A percentile compares a stretch with the other conserved stretches of the same genome.
Conservation (phyloP, 2,329 filamentous ascomycete species). For the Periconia sp. region DNA sequence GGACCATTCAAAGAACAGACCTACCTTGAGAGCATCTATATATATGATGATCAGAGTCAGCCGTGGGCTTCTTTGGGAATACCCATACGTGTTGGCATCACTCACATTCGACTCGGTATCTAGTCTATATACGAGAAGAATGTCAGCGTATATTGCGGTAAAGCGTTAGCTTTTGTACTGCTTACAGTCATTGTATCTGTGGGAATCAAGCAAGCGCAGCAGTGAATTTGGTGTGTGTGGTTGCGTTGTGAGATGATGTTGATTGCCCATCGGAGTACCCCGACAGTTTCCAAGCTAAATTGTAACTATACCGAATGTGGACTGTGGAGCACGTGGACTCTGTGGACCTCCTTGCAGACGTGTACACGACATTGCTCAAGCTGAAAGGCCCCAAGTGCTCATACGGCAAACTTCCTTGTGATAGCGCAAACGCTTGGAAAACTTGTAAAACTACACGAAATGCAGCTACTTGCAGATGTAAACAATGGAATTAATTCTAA, state of each 20-base stretch:
- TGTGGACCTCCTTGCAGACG: no score
- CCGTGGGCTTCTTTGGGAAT: neutral
- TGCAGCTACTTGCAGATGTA: neutral
- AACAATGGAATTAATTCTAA: neutral
- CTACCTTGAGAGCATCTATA: slow-evolving; percentile 66
- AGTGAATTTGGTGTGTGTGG: neutral
- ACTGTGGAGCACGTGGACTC: slow-evolving; percentile 10
- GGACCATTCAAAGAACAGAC: slow-evolving; percentile 17
- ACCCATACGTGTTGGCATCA: slow-evolving; percentile 1
- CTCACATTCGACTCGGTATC: slow-evolving; percentile 47
- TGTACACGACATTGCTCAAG: neutral
- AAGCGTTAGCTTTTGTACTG: neutral
- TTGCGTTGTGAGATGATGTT: neutral
- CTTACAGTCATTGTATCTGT: neutral
- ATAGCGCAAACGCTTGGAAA: no score
- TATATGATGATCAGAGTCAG: slow-evolving; percentile 48
- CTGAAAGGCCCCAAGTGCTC: no score
- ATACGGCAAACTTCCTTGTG: slow-evolving; percentile 1
- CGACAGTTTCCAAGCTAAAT: neutral
- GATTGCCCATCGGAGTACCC: neutral
- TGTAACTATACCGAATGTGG: slow-evolving; percentile 13
- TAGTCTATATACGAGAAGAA: slow-evolving; percentile 18
- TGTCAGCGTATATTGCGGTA: neutral
- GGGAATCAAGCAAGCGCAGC: neutral
- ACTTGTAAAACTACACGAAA: no score